Evolutionary conservation across 495 filamentous ascomycete genomes (phyloP), one percentile per base, ranked within the genome.

Genomic region (Hapsidospora chrysogenum): DNA sequence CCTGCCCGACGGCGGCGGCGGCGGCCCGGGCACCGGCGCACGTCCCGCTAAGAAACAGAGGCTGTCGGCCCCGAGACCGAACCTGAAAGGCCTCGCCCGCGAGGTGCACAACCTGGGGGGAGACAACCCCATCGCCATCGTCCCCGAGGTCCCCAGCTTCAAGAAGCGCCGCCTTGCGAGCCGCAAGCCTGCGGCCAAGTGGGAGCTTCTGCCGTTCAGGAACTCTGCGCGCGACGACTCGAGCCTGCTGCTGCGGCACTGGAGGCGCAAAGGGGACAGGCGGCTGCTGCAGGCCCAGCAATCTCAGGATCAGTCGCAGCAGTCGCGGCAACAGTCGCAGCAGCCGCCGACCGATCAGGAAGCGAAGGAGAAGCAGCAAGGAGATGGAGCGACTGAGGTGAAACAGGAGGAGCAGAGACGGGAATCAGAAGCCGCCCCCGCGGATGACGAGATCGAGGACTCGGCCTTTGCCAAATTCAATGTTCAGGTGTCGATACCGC

Each of bases 21-120:
- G 21, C 13, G 22, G 20, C 13, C 33, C 33, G 5, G 23, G 6
- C 23, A 59, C 70, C 27, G 63, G 68, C 37, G 50, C 56, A 17
- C 65, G 70, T 11, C 74, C 79, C 9, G 55, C 68, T 31, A 92
- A 92, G 60, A 87, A 87, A 48, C 74, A 78, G 51, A 86, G 84
- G 50, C 68, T 70, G 0, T 61, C 64, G 5, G 72, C 71, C 36
- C 74, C 76, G 42, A 71, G 82, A 42, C 80, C 76, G 38, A 68
- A 61, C 44, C 48, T 72, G 17, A 72, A 72, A 39, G 68, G 68
- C 29, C 53, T 72, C 10, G 63, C 63, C 30, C 64, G 68, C 32
- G 68, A 72, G 42, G 66, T 72, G 4, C 68, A 72, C 49, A 81
- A 76, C 69, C 46, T 58, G 47, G 57, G 56, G 36, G 55, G 54